These are phyloP conservation scores for Talaromyces atroroseus DNA, from an alignment of 2,329 filamentous ascomycete genomes.

Conservation along the genomic window DNA sequence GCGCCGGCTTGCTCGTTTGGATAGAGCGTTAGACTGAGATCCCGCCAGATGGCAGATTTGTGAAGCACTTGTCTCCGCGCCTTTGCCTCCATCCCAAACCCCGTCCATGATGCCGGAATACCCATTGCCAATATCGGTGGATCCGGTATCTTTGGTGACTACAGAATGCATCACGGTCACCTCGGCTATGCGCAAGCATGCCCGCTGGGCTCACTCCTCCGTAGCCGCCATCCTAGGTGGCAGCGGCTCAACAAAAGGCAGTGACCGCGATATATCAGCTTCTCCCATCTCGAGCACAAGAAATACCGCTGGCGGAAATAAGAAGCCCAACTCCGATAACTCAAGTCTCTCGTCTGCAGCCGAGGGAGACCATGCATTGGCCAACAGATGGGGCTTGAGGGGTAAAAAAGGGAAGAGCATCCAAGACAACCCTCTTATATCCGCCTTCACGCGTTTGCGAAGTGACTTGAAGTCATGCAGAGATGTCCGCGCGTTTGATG, in stretches of 20 bases:
- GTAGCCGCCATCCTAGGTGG: conserved; percentile 93
- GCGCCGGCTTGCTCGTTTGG: background rate
- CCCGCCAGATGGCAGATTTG: conserved; percentile 14
- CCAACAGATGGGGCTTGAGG: conserved; percentile 85
- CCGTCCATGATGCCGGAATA: conserved; percentile 27
- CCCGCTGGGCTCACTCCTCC: conserved; percentile 90
- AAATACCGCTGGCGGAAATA: conserved; percentile 15
- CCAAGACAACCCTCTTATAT: conserved; percentile 95
- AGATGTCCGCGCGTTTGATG: conserved; percentile 87
- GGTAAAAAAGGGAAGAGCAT: conserved; percentile 96
- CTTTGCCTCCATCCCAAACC: conserved; percentile 2
- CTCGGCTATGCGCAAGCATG: conserved; percentile 95
- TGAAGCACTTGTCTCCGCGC: background rate
- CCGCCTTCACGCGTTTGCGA: conserved; percentile 83
- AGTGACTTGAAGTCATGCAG: conserved; percentile 81
- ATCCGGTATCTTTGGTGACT: conserved; percentile 87
- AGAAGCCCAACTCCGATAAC: background rate
- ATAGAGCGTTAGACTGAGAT: background rate
- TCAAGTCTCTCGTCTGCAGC: conserved; percentile 20
- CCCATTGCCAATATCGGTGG: conserved; percentile 69
- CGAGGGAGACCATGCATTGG: conserved; percentile 48
- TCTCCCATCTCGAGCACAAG: conserved; percentile 32
- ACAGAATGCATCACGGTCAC: conserved; percentile 99
- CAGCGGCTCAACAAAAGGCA: conserved; percentile 44
- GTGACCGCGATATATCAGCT: conserved; percentile 39